Base-by-base conservation (phyloP, 306 rosid species). In the Castanopsis chinensis region DNA sequence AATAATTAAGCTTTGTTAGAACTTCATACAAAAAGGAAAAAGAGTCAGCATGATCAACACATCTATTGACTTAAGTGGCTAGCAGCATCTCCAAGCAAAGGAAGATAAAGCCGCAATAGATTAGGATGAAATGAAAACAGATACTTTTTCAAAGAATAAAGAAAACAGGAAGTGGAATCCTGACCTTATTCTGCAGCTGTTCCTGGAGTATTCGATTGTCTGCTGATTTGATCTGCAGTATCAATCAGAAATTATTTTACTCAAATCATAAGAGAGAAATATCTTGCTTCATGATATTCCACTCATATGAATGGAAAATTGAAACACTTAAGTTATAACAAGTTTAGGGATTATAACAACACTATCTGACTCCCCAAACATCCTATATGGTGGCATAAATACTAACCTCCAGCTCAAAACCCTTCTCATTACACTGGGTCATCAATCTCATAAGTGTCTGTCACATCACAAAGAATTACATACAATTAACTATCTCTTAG, bases 191-290 rank as follows among this genome's bases (percentile, higher is more conserved):
- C 81, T 91, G 88, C 81, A 96, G 89, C 81, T 96, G 98, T 69
- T 96, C 98, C 83, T 96, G 97, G 65, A 96, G 99, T 52, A 96
- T 88, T 52, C 98, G 98, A 69, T 96, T 93, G 86, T 96, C 99
- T 9, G 99, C 98, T 30, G 98, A 90, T 88, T 91, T 93, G 82
- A 96, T 84, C 99, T 96, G 87, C 79, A 85, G 30, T 60, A 70
- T 30, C 35, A 45, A 67, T 68, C 58, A 53, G 51, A 57, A 83
- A 45, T 57, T 14, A 70, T 57, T 57, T 60, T 64, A 65, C 52
- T 20, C 8, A 51, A 80, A 76, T 45, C 19, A 64, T 33, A 54
- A 64, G 17, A 21, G 67, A 15, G 23, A 72, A 60, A 67, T 27
- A 21, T 57, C 82, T 58, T 53, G 56, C 77, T 41, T 78, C 59